A percentile compares a stretch with the other conserved stretches of the same genome.
phyloP scores from a whole-genome alignment of 441 rosid genomes.

The Heliophila coronopifolia region DNA sequence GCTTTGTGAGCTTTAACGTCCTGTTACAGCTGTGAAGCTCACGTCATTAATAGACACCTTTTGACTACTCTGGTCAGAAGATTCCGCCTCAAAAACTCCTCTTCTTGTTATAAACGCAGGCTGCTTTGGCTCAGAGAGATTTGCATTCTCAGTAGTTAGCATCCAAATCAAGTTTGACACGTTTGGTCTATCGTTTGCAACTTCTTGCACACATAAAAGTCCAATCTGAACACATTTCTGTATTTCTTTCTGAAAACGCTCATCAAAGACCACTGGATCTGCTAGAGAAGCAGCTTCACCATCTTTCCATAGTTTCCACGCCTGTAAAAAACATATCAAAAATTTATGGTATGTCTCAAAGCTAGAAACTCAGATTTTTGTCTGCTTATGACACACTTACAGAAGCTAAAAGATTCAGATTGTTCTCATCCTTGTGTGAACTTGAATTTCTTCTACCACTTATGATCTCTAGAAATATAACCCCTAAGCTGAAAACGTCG shows the following conservation, averaged over 20 bases:
- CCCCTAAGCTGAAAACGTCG: constrained; percentile 37
- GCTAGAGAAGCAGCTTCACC: constrained; percentile 21
- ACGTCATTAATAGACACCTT: constrained; percentile 4
- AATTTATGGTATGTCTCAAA: too few relatives aligned
- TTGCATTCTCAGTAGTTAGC: constrained; percentile 35
- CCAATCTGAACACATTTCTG: constrained; percentile 45
- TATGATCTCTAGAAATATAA: constrained; percentile 28
- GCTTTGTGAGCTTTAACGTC: constrained; percentile 18
- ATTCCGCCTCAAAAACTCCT: constrained; percentile 26
- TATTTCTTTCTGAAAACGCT: constrained; percentile 21
- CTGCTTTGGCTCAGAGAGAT: constrained; percentile 25
- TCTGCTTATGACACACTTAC: too few relatives aligned
- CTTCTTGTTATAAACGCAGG: constrained; percentile 25
- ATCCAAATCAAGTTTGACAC: constrained; percentile 31
- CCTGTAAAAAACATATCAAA: constrained; percentile 32
- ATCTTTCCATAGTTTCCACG: constrained; percentile 50
- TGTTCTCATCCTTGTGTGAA: too few relatives aligned
- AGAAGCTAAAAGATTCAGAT: constrained; percentile 19
- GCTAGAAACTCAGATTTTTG: too few relatives aligned
- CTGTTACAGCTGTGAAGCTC: constrained; percentile 1
- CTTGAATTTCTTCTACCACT: constrained; percentile 26
- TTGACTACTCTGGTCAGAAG: constrained; percentile 20
- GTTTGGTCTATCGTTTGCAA: constrained; percentile 40
- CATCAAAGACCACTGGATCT: constrained; percentile 27
- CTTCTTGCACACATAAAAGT: constrained; percentile 46